Base-by-base conservation (phyloP, 192 early-diverging fungal species). In the Linnemannia elongata region DNA sequence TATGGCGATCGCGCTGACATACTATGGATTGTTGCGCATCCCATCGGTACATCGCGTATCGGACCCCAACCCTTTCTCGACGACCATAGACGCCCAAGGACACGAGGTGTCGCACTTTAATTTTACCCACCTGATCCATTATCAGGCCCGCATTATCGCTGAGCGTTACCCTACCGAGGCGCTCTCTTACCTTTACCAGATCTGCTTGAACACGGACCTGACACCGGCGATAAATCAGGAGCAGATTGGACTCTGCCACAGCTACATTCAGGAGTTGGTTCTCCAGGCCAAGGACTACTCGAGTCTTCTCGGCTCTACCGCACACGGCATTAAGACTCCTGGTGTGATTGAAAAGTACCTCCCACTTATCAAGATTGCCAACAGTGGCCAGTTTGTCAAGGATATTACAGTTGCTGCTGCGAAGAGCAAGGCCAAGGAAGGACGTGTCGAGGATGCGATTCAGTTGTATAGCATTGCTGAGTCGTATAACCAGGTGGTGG, bases 1-100 rank as follows among this genome's bases (percentile, higher is more conserved):
- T 82, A 95, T 98, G 89, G 97, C 96, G 22, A 93, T 98, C 55
- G 91, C 94, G 1, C 87, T 98, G 85, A 94, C 93, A 3, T 94
- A 96, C 87, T 93, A 94, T 78, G 96, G 98, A 17, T 83, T 96
- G 69, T 89, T 99, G 20, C 90, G 93, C 24, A 91, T 97, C 39
- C 94, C 97, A 5, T 78, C 92, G 6, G 88, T 82, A 54, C 89
- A 93, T 9, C 86, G 90, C 39, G 84, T 88, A 24, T 78, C 90
- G 20, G 81, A 83, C 47, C 82, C 75, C 24, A 86, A 88, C 72
- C 72, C 79, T 24, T 87, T 87, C 42, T 81, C 85, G 4, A 78
- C 63, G 72, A 75, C 81, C 55, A 76, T 54, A 44, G 79, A 80
- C 74, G 72, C 78, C 49, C 79, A 86, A 38, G 76, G 94, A 83